Evolutionary conservation across 1,139 yeast genomes (phyloP).

Genomic region (Saccharomyces pastorianus): DNA sequence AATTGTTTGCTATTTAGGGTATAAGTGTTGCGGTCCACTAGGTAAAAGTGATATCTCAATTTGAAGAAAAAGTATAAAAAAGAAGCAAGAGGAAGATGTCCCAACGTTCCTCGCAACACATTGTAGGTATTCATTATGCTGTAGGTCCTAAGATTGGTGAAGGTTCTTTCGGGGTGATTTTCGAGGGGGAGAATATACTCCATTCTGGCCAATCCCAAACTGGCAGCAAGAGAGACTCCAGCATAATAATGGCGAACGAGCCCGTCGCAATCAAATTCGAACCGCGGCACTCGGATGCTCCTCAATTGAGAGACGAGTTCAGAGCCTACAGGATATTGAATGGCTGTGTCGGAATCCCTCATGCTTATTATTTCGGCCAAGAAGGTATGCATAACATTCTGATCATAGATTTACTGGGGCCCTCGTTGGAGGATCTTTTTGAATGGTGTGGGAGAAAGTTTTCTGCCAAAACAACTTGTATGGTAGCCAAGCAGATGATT

Average conservation of each 20-base stretch:
- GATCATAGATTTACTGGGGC: slow-evolving; percentile 89
- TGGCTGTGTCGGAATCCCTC: slow-evolving; percentile 81
- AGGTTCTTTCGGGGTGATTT: slow-evolving; percentile 95
- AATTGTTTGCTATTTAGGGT: neutral
- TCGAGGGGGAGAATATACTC: slow-evolving; percentile 85
- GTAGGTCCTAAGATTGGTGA: slow-evolving; percentile 97
- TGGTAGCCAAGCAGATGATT: slow-evolving; percentile 89
- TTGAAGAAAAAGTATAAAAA: slow-evolving; percentile 2
- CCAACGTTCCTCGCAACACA: slow-evolving; percentile 27
- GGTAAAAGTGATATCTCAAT: neutral
- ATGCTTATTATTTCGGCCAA: slow-evolving; percentile 93
- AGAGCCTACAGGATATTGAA: slow-evolving; percentile 83
- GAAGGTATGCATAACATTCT: slow-evolving; percentile 93
- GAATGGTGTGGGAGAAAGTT: slow-evolving; percentile 97
- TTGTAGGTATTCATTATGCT: slow-evolving; percentile 75
- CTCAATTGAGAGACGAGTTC: slow-evolving; percentile 92
- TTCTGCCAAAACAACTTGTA: slow-evolving; percentile 78
- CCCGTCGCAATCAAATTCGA: slow-evolving; percentile 73
- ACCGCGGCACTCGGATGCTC: slow-evolving; percentile 94
- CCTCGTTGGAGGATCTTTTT: slow-evolving; percentile 89
- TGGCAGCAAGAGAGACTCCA: slow-evolving; percentile 3
- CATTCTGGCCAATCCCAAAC: slow-evolving; percentile 32
- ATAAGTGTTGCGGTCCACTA: neutral
- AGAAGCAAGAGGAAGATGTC: neutral
- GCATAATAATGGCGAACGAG: slow-evolving; percentile 1